Evolutionary conservation across 2,329 filamentous ascomycete species (phyloP), one percentile per base, ranked within the genome.

Genomic region (Penicillium capsulatum): DNA sequence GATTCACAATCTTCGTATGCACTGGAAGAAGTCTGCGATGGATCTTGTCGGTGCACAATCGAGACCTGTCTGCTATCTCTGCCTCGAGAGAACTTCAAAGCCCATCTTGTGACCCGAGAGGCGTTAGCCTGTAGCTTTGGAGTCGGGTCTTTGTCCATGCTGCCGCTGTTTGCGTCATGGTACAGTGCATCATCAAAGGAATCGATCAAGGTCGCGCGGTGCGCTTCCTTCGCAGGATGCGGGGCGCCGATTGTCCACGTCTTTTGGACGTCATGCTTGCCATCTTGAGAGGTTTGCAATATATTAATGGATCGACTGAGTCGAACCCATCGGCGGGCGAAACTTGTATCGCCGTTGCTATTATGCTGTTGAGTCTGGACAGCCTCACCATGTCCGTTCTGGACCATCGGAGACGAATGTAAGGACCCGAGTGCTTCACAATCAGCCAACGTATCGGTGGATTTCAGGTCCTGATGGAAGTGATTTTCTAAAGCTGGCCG

Each of bases 61-160:
- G 43, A 44, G 10, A 37, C 17, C 13, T 36, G 38, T 19, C 37
- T 43, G 28, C 33, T 50, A 14, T 47, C 42, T 19, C 33, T 40
- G 11, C 37, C 37, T 11, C 40, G 45, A 6, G 47, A 53, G 17
- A 54, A 45, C 11, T 27, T 38, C 19, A 34, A 30, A 5, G 38
- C 16, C 51, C 48, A 52, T 17, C 38, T 42, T 13, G 40, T 26
- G 9, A 36, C 40, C 8, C 47, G 43, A 9, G 47, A 43, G 2
- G 17, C 38, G 26, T 35, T 51, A 4, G 35, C 33, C 4, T 38
- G 44, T 8, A 40, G 16, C 24, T 34, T 17, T 16, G 29, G 28
- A 31, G 42, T 30, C 15, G 36, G 39, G 8, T 46, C 36, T 15
- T 44, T 20, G 7, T 17, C 17, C 11, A 41, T 31, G 17, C 11